Evolutionary conservation across 495 filamentous ascomycete genomes (phyloP), one percentile per base, ranked within the genome.

Genomic region (Hypoxylon trugodes): DNA sequence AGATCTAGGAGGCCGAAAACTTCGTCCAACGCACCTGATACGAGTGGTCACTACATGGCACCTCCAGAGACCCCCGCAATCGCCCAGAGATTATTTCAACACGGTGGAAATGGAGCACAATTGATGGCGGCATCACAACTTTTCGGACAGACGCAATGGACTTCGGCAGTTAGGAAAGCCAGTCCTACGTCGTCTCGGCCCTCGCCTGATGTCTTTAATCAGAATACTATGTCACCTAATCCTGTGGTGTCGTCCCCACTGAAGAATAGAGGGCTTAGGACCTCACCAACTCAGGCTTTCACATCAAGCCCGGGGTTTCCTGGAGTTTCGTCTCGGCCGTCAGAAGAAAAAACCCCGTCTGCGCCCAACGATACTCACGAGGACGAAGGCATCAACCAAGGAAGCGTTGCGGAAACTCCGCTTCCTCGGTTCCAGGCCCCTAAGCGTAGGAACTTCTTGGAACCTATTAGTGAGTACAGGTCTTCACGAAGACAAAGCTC

Each of bases 161-260:
- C 78, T 19, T 81, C 79, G 6, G 73, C 72, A 8, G 41, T 76
- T 9, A 79, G 76, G 42, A 60, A 69, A 21, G 66, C 61, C 24
- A 82, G 80, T 54, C 80, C 80, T 10, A 81, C 80, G 12, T 81
- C 79, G 3, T 82, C 80, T 2, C 75, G 80, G 2, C 80, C 80
- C 0, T 82, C 80, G 0, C 79, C 79, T 0, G 65, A 76, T 33
- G 61, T 75, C 6, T 77, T 78, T 22, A 55, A 56, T 16, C 68
- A 68, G 1, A 75, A 76, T 21, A 52, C 68, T 0, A 76, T 75
- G 7, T 80, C 77, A 10, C 71, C 76, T 3, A 75, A 78, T 22
- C 65, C 61, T 16, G 50, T 68, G 35, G 59, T 69, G 13, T 81
- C 79, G 4, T 82, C 80, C 1, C 80, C 80, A 0, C 59, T 80